Conservation (phyloP, 257 asterid species). For the Scutellaria minor region DNA sequence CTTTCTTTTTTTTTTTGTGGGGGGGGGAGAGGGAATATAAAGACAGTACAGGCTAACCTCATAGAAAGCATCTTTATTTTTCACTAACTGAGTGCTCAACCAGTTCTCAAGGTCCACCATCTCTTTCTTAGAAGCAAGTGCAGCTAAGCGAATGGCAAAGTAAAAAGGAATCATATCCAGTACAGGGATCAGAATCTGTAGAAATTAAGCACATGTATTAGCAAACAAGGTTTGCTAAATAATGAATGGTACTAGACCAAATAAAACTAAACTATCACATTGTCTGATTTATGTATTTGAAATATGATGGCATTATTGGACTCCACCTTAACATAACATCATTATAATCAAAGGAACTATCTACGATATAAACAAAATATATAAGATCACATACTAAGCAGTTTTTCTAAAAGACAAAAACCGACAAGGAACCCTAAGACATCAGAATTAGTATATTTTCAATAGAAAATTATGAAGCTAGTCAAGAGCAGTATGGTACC, state of each 20-base stretch:
- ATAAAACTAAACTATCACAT: constrained; percentile 7
- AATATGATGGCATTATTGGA: not conserved
- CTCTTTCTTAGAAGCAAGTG: constrained; percentile 81
- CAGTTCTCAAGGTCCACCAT: constrained; percentile 84
- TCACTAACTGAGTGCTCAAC: constrained; percentile 62
- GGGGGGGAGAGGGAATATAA: not conserved
- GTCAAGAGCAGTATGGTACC: constrained; percentile 9
- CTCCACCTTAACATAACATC: constrained; percentile 9
- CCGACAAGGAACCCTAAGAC: not conserved
- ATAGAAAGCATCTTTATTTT: constrained; percentile 70
- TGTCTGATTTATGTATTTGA: not conserved
- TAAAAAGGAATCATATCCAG: constrained; percentile 76
- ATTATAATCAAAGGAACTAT: constrained; percentile 7
- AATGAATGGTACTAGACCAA: not conserved
- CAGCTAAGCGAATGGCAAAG: constrained; percentile 82
- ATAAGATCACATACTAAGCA: not conserved
- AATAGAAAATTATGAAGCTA: constrained; percentile 15
- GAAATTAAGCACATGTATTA: constrained; percentile 33
- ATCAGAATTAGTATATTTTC: not conserved
- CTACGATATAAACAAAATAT: not conserved
- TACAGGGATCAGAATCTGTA: constrained; percentile 73
- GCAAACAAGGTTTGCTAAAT: constrained; percentile 21
- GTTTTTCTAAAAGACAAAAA: constrained; percentile 10
- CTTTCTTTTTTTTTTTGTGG: not conserved
- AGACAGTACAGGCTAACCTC: constrained; percentile 54